Evolutionary conservation across 2,329 filamentous ascomycete genomes (phyloP).

Genomic region (Xylariomycetidae sp.): DNA sequence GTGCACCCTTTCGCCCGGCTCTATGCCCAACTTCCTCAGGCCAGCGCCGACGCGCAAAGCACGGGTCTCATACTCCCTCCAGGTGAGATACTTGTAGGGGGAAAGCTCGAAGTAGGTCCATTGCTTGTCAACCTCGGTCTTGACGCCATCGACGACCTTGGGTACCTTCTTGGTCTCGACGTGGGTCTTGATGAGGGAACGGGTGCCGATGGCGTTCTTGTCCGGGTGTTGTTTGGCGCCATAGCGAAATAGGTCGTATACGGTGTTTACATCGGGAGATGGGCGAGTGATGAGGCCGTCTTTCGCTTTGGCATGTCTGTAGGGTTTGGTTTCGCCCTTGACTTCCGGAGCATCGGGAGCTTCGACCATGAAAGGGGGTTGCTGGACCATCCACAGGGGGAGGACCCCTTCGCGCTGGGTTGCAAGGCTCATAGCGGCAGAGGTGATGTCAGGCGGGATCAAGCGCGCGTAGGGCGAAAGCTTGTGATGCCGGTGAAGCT

Average conservation of each 20-base stretch:
- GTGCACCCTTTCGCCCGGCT: constrained; percentile 63
- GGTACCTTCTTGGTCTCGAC: constrained; percentile 83
- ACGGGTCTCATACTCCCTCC: constrained; percentile 69
- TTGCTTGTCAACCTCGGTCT: constrained; percentile 78
- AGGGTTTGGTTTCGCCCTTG: constrained; percentile 77
- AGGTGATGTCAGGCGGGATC: background rate
- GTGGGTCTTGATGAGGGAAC: constrained; percentile 71
- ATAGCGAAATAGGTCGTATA: constrained; percentile 71
- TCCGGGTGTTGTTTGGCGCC: constrained; percentile 58
- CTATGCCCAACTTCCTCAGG: constrained; percentile 67
- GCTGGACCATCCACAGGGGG: constrained; percentile 55
- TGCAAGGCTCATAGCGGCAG: constrained; percentile 18
- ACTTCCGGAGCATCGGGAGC: constrained; percentile 61
- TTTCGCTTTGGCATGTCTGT: constrained; percentile 65
- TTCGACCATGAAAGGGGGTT: constrained; percentile 71
- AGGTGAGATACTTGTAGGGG: constrained; percentile 69
- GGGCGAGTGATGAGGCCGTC: constrained; percentile 63
- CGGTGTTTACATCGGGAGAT: constrained; percentile 63
- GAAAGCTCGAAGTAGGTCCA: constrained; percentile 88
- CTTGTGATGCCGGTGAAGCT: no score
- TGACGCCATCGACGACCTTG: constrained; percentile 78
- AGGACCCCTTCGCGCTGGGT: constrained; percentile 34
- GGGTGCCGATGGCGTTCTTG: constrained; percentile 61
- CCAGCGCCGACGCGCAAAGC: constrained; percentile 65
- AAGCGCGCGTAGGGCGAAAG: no score